phyloP scores from a whole-genome alignment of 208 protist species.

The Leishmania guyanensis region DNA sequence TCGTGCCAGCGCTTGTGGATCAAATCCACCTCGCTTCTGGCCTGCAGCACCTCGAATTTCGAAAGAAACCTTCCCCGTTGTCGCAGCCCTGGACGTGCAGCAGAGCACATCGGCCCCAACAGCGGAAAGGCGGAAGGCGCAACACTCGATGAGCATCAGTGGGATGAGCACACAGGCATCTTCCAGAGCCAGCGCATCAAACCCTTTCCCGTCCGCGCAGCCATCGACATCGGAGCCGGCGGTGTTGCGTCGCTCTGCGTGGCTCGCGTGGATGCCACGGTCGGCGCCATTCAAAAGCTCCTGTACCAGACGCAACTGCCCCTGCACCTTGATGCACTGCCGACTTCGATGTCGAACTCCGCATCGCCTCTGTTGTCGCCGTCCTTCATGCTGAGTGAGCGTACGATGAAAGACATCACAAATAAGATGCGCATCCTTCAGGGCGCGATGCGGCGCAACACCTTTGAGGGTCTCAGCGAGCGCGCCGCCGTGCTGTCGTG shows the following conservation, averaged over 20 bases:
- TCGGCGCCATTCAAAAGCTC: conserved; percentile 47
- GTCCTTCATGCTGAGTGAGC: conserved; percentile 59
- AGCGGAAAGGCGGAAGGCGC: background rate
- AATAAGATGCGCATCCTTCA: conserved; percentile 78
- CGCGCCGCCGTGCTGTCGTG: conserved; percentile 74
- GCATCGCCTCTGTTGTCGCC: background rate
- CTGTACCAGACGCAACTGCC: conserved; percentile 87
- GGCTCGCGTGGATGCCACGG: conserved; percentile 73
- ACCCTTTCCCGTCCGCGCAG: conserved; percentile 78
- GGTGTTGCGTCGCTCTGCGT: conserved; percentile 71
- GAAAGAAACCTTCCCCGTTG: background rate
- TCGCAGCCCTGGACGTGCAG: background rate
- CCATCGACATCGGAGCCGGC: conserved; percentile 87
- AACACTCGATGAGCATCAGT: background rate
- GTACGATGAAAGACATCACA: conserved; percentile 55
- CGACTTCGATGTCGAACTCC: background rate
- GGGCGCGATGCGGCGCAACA: conserved; percentile 62
- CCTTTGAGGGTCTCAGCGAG: conserved; percentile 71
- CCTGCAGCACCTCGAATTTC: background rate
- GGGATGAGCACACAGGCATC: conserved; percentile 41
- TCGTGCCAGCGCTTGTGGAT: background rate
- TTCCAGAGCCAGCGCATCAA: conserved; percentile 84
- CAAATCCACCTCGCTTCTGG: background rate
- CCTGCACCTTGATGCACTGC: conserved; percentile 49
- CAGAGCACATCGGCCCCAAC: background rate